A percentile compares a stretch with the other conserved stretches of the same genome.
Conservation (phyloP, 2,329 filamentous ascomycete species). For the Didymella pomorum region DNA sequence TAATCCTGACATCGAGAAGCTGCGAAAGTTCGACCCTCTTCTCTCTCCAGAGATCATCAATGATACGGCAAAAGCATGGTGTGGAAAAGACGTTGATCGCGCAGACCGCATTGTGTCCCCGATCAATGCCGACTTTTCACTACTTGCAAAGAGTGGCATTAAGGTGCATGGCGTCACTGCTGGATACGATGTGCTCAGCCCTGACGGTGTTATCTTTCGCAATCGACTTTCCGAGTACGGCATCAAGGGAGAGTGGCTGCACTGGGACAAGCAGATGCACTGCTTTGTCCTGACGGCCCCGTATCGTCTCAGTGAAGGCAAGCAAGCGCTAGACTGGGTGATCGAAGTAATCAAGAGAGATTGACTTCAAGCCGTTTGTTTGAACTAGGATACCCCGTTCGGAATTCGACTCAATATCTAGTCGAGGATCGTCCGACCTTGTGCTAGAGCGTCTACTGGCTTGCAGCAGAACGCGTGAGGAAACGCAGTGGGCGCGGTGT, state of each 20-base stretch:
- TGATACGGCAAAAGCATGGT: conserved; percentile 54
- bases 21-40: conserved; percentile 57
- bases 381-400: conserved; percentile 6
- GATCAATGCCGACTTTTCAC: conserved; percentile 54
- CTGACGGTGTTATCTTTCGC: conserved; percentile 60
- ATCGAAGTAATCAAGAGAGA: conserved; percentile 48
- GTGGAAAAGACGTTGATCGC: conserved; percentile 49
- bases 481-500: not conserved
- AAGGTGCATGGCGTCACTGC: conserved; percentile 62
- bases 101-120: conserved; percentile 60
- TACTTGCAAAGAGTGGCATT: conserved; percentile 53
- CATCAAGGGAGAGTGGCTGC: conserved; percentile 63
- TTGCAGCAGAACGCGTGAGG: too few species aligned
- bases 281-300: conserved; percentile 63
- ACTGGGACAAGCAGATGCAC: conserved; percentile 69
- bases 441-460: too few species aligned
- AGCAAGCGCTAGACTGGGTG: conserved; percentile 57
- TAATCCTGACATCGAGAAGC: conserved; percentile 55
- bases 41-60: conserved; percentile 55
- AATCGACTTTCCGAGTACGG: conserved; percentile 54
- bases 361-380: conserved; percentile 6
- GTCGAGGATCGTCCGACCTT: too few species aligned
- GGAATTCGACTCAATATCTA: not conserved
- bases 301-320: conserved; percentile 59
- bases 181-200: conserved; percentile 62